Conservation (phyloP, 2,329 filamentous ascomycete genomes). For the Zelopaecilomyces penicillatus region DNA sequence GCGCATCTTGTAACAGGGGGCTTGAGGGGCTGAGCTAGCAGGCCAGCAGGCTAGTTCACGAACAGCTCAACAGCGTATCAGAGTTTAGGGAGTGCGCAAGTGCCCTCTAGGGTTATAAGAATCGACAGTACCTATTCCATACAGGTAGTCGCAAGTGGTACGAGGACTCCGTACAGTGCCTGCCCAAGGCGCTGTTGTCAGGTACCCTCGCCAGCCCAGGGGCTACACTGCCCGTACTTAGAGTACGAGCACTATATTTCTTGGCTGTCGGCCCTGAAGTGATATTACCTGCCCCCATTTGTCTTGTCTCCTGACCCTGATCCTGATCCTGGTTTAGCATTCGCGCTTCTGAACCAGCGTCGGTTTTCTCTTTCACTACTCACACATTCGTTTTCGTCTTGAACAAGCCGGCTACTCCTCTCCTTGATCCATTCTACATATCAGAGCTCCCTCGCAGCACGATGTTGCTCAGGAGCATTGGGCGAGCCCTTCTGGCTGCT, state of each 20-base stretch:
- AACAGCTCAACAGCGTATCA: not conserved
- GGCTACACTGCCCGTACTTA: too few species aligned
- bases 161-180: not conserved
- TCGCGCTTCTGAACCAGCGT: too few species aligned
- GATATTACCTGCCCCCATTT: not conserved
- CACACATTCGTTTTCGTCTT: too few species aligned
- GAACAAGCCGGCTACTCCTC: not conserved
- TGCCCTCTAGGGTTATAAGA: too few species aligned
- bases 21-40: not conserved
- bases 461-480: slow-evolving; percentile 22
- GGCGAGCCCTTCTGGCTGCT: slow-evolving; percentile 19
- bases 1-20: not conserved
- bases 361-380: too few species aligned
- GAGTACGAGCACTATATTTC: too few species aligned
- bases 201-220: not conserved
- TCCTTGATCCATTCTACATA: not conserved
- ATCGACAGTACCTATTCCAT: not conserved
- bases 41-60: not conserved
- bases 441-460: not conserved
- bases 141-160: not conserved
- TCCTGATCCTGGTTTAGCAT: not conserved
- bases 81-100: not conserved
- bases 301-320: not conserved
- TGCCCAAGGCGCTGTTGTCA: not conserved
- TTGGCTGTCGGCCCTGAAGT: not conserved